Base-by-base conservation (phyloP, 345 rosid genomes). In the Luvunga scandens region DNA sequence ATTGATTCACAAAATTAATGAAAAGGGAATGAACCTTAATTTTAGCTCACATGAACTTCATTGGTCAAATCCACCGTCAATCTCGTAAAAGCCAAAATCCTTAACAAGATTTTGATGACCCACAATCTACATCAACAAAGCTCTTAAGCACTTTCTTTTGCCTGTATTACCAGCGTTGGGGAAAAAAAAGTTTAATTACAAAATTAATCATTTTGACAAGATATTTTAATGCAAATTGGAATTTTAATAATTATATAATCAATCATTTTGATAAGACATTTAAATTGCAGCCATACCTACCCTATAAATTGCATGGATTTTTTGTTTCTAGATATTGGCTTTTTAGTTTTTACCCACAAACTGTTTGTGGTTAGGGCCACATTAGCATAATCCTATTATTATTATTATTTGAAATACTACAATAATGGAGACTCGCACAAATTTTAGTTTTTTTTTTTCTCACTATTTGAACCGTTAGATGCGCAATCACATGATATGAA, bases 41-140 rank as follows among this genome's bases (percentile, higher is more conserved):
- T 50, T 71, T 2, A 28, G 59, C 57, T 39, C 5, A 8, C 10
- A 60, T 6, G 36, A 72, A 30, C 59, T 60, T 73, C 57, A 75
- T 45, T 30, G 7, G 45, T 50, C 78, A 75, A 75, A 64, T 64
- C 62, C 36, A 59, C 68, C 68, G 34, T 8, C 57, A 73, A 60
- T 42, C 27, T 75, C 45, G 77, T 62, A 75, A 60, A 64, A 22
- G 61, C 61, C 69, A 28, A 63, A 75, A 75, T 64, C 70, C 62
- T 18, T 74, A 18, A 61, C 25, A 74, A 9, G 59, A 39, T 74
- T 25, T 61, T 27, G 25, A 18, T 24, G 77, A 62, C 77, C 69
- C 77, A 74, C 77, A 24, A 36, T 39, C 68, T 42, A 9, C 53
- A 74, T 27, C 27, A 27, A 73, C 62, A 61, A 61, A 39, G 25